Percentiles rank a stretch among this genome's conserved stretches.
These are phyloP conservation scores for Mycena crocata DNA, from an alignment of 768 basidiomycete genomes.

Conservation along the genomic window DNA sequence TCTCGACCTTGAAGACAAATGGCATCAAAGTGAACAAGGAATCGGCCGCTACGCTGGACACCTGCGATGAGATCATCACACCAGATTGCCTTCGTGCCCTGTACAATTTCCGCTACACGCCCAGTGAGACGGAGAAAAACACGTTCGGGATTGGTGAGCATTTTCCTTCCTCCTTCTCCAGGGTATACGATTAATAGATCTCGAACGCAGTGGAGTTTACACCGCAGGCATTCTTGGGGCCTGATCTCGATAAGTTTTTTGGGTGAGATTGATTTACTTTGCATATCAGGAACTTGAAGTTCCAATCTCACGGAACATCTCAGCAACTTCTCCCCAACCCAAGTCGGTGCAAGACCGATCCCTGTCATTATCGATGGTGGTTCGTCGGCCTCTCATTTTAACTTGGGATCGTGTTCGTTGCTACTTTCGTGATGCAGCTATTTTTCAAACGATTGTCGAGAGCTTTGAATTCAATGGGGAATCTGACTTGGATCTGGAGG, in stretches of 20 bases:
- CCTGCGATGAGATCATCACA: constrained; percentile 53
- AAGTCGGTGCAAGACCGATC: constrained; percentile 46
- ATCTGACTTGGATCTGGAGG: constrained; percentile 54
- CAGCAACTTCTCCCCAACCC: constrained; percentile 49
- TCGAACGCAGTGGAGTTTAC: constrained; percentile 50
- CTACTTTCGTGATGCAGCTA: constrained; percentile 32
- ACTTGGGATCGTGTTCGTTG: neutral
- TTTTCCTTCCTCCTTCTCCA: neutral
- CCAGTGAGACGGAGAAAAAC: constrained; percentile 44
- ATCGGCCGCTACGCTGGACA: constrained; percentile 32
- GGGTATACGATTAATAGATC: neutral
- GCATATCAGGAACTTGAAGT: neutral
- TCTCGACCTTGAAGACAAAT: constrained; percentile 35
- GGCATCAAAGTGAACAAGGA: constrained; percentile 3
- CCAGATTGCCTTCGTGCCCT: constrained; percentile 54
- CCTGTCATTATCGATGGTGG: constrained; percentile 52
- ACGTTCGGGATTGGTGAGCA: constrained; percentile 53
- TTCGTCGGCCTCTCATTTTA: constrained; percentile 13
- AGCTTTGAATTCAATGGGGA: constrained; percentile 54
- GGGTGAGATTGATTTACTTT: neutral
- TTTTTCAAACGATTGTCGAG: constrained; percentile 41
- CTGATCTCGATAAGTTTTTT: constrained; percentile 46
- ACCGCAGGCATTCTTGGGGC: constrained; percentile 49
- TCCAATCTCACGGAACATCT: neutral
- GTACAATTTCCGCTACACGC: constrained; percentile 50